Evolutionary conservation across 176 grass and related monocot species (phyloP).

Genomic region (Oryza longistaminata): DNA sequence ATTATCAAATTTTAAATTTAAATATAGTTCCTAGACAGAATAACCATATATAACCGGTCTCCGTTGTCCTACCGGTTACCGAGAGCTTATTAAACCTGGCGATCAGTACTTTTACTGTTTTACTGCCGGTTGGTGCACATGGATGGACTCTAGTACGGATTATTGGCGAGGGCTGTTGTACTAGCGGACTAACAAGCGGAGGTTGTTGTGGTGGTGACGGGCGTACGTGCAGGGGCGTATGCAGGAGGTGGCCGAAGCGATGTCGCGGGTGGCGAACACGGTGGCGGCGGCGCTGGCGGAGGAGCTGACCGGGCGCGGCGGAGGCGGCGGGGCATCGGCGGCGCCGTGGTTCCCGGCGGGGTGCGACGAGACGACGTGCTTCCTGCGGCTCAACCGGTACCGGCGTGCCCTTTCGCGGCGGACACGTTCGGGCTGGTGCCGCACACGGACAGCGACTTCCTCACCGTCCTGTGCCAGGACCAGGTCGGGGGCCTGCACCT

Average conservation of each 20-base stretch:
- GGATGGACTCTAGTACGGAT: background rate
- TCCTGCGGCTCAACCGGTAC: constrained; percentile 80
- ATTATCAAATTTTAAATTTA: no score
- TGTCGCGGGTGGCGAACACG: constrained; percentile 62
- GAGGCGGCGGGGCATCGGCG: background rate
- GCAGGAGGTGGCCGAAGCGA: constrained; percentile 57
- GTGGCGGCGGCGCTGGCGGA: constrained; percentile 58
- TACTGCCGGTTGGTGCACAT: background rate
- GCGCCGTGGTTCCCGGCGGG: constrained; percentile 50
- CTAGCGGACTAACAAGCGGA: background rate
- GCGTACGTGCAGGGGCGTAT: constrained; percentile 55
- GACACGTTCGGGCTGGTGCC: constrained; percentile 70
- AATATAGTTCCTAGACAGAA: no score
- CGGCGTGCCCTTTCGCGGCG: constrained; percentile 72
- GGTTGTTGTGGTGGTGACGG: background rate
- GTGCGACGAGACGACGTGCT: constrained; percentile 77
- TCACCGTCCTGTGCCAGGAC: constrained; percentile 87
- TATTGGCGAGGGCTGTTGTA: background rate
- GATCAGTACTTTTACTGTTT: background rate
- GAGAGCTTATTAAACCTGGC: background rate
- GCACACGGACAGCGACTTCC: constrained; percentile 95
- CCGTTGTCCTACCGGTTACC: background rate
- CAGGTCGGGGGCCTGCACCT: constrained; percentile 87
- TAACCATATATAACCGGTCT: background rate
- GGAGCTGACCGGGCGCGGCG: constrained; percentile 43